phyloP scores from a whole-genome alignment of 805 yeast species.

The Pichia heedii region DNA sequence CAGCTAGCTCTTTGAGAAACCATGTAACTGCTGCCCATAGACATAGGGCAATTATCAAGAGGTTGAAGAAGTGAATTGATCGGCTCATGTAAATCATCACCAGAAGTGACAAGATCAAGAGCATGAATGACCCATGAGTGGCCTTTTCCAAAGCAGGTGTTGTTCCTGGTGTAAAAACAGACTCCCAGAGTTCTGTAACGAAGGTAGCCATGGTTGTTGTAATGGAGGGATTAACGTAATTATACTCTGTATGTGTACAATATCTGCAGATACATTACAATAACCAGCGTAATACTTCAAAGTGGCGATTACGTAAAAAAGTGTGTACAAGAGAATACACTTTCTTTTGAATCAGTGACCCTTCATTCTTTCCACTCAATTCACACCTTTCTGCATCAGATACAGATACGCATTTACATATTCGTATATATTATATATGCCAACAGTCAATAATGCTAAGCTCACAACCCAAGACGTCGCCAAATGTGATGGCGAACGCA shows the following conservation, averaged over 20 bases:
- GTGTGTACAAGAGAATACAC: too few relatives aligned
- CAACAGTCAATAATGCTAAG: slow-evolving; percentile 35
- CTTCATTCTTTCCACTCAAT: too few relatives aligned
- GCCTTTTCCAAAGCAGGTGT: slow-evolving; percentile 84
- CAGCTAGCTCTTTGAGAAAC: slow-evolving; percentile 65
- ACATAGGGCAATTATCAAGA: slow-evolving; percentile 34
- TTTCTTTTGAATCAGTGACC: too few relatives aligned
- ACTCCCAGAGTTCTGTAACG: slow-evolving; percentile 72
- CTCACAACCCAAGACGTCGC: slow-evolving; percentile 37
- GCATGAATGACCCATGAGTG: slow-evolving; percentile 73
- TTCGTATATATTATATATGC: slow-evolving; percentile 9
- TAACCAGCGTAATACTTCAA: too few relatives aligned
- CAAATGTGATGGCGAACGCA: slow-evolving; percentile 18
- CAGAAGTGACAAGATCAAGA: slow-evolving; percentile 48
- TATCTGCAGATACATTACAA: too few relatives aligned
- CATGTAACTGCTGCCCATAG: slow-evolving; percentile 80
- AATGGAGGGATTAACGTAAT: too few relatives aligned
- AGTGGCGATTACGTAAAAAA: too few relatives aligned
- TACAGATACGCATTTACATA: too few relatives aligned
- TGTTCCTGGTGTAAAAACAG: slow-evolving; percentile 88
- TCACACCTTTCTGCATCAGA: too few relatives aligned
- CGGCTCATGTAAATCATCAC: slow-evolving; percentile 52
- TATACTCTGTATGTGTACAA: too few relatives aligned
- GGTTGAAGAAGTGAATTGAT: slow-evolving; percentile 56
- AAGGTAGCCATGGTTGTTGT: slow-evolving; percentile 22